phyloP scores from a whole-genome alignment of 2,329 filamentous ascomycete genomes.

The Aspergillus costaricaensis region DNA sequence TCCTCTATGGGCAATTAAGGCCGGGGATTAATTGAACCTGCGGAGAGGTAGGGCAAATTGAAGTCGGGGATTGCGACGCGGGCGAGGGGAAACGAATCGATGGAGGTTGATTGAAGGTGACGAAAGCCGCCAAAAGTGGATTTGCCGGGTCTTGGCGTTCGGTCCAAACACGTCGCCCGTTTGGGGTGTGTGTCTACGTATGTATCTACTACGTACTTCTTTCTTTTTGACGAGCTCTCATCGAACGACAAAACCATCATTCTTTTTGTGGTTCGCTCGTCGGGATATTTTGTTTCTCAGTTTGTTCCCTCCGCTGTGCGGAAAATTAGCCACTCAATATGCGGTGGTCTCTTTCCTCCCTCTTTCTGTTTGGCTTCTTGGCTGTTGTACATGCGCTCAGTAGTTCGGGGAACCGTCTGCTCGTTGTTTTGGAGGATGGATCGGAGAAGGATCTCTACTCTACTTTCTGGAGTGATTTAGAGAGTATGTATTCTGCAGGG shows the following conservation, averaged over 20 bases:
- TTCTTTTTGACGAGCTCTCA: conserved; percentile 25
- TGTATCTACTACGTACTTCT: neutral
- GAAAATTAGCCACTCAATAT: conserved; percentile 53
- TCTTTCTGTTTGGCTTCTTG: conserved; percentile 65
- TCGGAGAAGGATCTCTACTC: conserved; percentile 80
- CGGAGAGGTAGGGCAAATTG: conserved; percentile 3
- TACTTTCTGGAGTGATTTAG: conserved; percentile 63
- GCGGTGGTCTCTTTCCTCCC: conserved; percentile 73
- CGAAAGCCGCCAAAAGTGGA: conserved; percentile 33
- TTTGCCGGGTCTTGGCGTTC: conserved; percentile 39
- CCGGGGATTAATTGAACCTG: neutral
- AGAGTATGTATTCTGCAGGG: conserved; percentile 35
- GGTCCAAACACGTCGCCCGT: conserved; percentile 49
- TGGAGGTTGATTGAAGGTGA: conserved; percentile 31
- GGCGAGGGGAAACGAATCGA: conserved; percentile 19
- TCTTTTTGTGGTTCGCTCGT: conserved; percentile 2
- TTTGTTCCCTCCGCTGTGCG: conserved; percentile 35
- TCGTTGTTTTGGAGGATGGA: conserved; percentile 83
- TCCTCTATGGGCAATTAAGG: too few species aligned
- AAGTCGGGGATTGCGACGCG: conserved; percentile 12
- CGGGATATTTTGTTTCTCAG: conserved; percentile 16
- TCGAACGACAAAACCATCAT: conserved; percentile 11
- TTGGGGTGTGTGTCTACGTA: conserved; percentile 14
- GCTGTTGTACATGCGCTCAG: conserved; percentile 67
- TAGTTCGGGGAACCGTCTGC: conserved; percentile 73